These are phyloP conservation scores for Schizophyllum commune DNA, from an alignment of 1,284 basidiomycete species.

Conservation along the genomic window DNA sequence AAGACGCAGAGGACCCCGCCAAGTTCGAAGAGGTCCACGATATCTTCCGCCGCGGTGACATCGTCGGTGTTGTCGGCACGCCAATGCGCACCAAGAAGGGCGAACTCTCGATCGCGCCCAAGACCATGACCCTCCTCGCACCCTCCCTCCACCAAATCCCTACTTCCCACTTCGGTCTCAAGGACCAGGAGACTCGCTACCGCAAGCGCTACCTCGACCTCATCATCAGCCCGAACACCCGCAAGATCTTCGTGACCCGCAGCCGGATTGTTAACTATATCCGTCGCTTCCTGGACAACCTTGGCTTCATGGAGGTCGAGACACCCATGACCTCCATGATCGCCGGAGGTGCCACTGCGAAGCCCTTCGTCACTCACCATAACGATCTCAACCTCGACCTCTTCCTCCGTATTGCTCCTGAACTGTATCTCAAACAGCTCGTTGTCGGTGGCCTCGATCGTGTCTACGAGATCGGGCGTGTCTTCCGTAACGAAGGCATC, in stretches of 20 bases:
- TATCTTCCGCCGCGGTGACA: slow-evolving; percentile 90
- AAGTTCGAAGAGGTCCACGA: slow-evolving; percentile 75
- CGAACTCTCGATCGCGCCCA: slow-evolving; percentile 88
- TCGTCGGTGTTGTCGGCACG: slow-evolving; percentile 87
- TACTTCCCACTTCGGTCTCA: slow-evolving; percentile 83
- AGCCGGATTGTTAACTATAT: slow-evolving; percentile 87
- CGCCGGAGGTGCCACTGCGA: slow-evolving; percentile 96
- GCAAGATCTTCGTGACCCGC: slow-evolving; percentile 89
- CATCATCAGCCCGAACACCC: slow-evolving; percentile 89
- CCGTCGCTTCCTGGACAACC: slow-evolving; percentile 83
- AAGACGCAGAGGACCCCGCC: slow-evolving; percentile 66
- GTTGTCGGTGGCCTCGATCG: slow-evolving; percentile 96
- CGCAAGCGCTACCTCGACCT: slow-evolving; percentile 99
- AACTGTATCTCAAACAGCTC: slow-evolving; percentile 97
- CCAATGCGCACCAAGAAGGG: slow-evolving; percentile 95
- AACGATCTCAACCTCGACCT: slow-evolving; percentile 97
- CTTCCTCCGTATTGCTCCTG: slow-evolving; percentile 97
- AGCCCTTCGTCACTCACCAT: slow-evolving; percentile 98
- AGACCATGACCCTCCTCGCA: slow-evolving; percentile 81
- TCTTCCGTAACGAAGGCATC: slow-evolving; percentile 98
- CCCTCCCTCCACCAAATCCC: slow-evolving; percentile 96
- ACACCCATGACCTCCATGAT: slow-evolving; percentile 98
- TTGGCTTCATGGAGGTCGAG: slow-evolving; percentile 98
- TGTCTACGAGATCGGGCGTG: slow-evolving; percentile 97
- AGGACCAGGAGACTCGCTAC: slow-evolving; percentile 96